Base-by-base conservation (phyloP, 345 rosid genomes). In the Clarkia xantiana region DNA sequence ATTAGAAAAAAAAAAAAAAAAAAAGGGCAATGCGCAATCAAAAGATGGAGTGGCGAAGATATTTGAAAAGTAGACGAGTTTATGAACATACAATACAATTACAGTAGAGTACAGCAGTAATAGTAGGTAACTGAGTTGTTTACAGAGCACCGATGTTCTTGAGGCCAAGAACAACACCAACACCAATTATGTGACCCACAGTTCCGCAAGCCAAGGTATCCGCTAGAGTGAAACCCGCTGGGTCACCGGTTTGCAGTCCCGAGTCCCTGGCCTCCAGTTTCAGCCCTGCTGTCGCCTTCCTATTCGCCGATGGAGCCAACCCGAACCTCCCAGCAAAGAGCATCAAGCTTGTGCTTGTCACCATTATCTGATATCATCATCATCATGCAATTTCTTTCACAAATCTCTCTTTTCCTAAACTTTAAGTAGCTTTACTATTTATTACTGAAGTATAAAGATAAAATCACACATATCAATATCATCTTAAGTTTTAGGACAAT, bases 241-340 rank as follows among this genome's bases (percentile, higher is more conserved):
- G 97, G 66, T 83, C 97, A 40, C 89, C 96, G 0, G 96, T 81
- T 60, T 90, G 96, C 50, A 90, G 65, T 1, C 97, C 94, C 0
- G 94, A 83, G 52, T 90, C 93, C 75, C 94, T 79, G 14, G 39
- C 89, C 70, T 86, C 96, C 10, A 86, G 72, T 81, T 73, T 90
- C 61, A 90, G 64, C 61, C 96, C 96, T 15, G 94, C 94, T 1
- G 96, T 91, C 6, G 98, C 76, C 56, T 81, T 91, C 71, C 96
- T 65, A 79, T 91, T 91, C 29, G 98, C 98, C 3, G 96, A 86
- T 18, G 98, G 98, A 0, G 98, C 98, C 50, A 91, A 52, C 59
- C 98, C 98, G 54, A 86, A 91, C 65, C 96, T 77, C 49, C 98
- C 96, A 3, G 96, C 96, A 56, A 90, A 90, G 14, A 90, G 57